phyloP scores from a whole-genome alignment of 805 yeast species.

The Kurtzmaniella fragi region DNA sequence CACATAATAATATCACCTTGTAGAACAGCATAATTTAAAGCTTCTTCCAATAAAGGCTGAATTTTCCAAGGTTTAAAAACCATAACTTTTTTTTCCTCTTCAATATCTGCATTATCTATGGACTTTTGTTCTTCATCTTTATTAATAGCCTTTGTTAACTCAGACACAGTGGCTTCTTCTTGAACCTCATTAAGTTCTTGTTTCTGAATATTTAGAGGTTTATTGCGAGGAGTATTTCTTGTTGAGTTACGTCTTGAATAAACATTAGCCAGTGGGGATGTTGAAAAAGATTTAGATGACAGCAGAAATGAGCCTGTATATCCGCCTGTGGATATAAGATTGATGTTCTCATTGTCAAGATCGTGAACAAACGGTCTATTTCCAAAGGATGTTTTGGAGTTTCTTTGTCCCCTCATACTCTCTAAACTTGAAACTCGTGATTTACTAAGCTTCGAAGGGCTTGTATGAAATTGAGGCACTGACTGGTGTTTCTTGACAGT shows the following conservation, averaged over 20 bases:
- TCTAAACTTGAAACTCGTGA: too few species aligned
- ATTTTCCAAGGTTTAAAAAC: slow-evolving; percentile 53
- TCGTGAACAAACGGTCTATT: slow-evolving; percentile 10
- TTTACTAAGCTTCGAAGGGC: too few species aligned
- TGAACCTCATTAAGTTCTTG: background rate
- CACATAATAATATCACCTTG: slow-evolving; percentile 66
- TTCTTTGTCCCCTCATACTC: too few species aligned
- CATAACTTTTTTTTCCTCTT: slow-evolving; percentile 3
- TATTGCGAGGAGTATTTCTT: background rate
- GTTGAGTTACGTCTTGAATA: background rate
- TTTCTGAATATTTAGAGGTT: background rate
- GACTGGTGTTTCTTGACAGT: background rate
- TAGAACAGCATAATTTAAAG: slow-evolving; percentile 47
- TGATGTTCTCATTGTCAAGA: slow-evolving; percentile 31
- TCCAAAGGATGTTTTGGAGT: too few species aligned
- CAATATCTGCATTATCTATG: slow-evolving; percentile 1
- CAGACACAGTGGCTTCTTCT: slow-evolving; percentile 12
- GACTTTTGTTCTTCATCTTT: slow-evolving; percentile 4
- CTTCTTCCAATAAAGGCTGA: slow-evolving; percentile 42
- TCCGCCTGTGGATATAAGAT: slow-evolving; percentile 10
- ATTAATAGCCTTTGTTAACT: slow-evolving; percentile 21
- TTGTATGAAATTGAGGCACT: background rate
- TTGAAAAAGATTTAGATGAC: slow-evolving; percentile 1
- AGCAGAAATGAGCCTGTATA: slow-evolving; percentile 1
- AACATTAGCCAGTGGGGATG: slow-evolving; percentile 1